A percentile compares a stretch with the other conserved stretches of the same genome.
Evolutionary conservation across 192 early-diverging fungal species (phyloP).

Genomic region (Coemansia sp.): DNA sequence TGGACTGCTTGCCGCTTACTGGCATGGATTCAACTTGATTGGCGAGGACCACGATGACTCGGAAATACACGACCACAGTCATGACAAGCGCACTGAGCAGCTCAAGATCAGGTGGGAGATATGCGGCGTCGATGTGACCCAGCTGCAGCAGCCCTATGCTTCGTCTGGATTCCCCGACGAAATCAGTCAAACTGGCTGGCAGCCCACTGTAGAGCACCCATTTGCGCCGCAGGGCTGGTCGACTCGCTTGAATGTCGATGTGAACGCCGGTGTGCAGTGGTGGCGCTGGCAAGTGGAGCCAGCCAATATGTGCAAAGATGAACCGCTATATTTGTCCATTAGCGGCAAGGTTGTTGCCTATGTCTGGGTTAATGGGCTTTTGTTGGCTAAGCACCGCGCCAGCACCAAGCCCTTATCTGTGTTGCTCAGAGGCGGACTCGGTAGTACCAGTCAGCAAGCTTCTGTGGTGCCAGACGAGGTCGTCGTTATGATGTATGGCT

Average conservation of each 20-base stretch:
- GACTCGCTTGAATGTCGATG: slow-evolving; percentile 26
- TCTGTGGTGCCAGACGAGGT: slow-evolving; percentile 13
- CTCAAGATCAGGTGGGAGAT: slow-evolving; percentile 63
- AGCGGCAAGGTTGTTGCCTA: slow-evolving; percentile 69
- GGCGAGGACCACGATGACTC: slow-evolving; percentile 56
- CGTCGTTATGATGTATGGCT: slow-evolving; percentile 48
- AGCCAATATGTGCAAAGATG: slow-evolving; percentile 11
- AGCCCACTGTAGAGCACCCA: slow-evolving; percentile 27
- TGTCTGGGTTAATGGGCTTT: slow-evolving; percentile 66
- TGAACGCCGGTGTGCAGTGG: slow-evolving; percentile 52
- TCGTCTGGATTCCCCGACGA: slow-evolving; percentile 79
- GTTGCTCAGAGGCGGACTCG: slow-evolving; percentile 28
- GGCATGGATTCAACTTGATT: slow-evolving; percentile 59
- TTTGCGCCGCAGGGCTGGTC: slow-evolving; percentile 41
- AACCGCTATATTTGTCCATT: slow-evolving; percentile 68
- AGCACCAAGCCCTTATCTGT: slow-evolving; percentile 31
- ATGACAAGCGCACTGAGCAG: slow-evolving; percentile 50
- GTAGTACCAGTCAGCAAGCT: not conserved
- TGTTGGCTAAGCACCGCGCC: slow-evolving; percentile 73
- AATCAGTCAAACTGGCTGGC: slow-evolving; percentile 48
- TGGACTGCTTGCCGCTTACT: slow-evolving; percentile 68
- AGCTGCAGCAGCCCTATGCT: slow-evolving; percentile 61
- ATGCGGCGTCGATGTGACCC: slow-evolving; percentile 72
- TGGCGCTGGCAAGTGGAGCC: slow-evolving; percentile 26
- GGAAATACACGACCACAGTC: slow-evolving; percentile 51